Evolutionary conservation across 1,139 yeast genomes (phyloP).

Genomic region (Lodderomyces theae): DNA sequence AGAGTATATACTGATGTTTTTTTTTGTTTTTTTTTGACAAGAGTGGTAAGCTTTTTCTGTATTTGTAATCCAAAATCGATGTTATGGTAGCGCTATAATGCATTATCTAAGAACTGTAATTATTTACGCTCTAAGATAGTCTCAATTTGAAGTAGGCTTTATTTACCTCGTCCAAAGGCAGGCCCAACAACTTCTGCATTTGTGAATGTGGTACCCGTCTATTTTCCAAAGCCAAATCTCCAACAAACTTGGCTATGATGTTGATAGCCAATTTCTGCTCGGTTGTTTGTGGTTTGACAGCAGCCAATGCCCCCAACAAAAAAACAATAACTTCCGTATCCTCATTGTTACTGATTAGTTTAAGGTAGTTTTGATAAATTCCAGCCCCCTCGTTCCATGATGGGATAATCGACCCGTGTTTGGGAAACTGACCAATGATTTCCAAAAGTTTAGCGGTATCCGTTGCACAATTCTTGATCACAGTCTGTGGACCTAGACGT

Average conservation of each 20-base stretch:
- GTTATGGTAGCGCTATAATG: not conserved
- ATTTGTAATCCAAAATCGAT: not conserved
- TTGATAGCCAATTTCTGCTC: conserved; percentile 46
- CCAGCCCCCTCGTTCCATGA: conserved; percentile 66
- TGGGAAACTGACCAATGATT: conserved; percentile 49
- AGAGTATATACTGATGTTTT: not conserved
- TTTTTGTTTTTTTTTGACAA: not conserved
- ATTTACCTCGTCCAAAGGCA: conserved; percentile 51
- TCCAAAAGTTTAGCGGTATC: conserved; percentile 33
- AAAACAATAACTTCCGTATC: conserved; percentile 18
- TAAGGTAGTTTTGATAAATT: conserved; percentile 48
- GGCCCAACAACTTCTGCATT: conserved; percentile 25
- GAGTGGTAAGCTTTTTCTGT: not conserved
- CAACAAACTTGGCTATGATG: conserved; percentile 50
- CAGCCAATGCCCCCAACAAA: conserved; percentile 46
- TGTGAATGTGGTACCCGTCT: conserved; percentile 16
- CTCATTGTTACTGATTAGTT: conserved; percentile 21
- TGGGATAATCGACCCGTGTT: conserved; percentile 37
- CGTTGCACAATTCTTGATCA: conserved; percentile 44
- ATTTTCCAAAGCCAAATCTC: conserved; percentile 34
- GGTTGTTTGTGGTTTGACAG: conserved; percentile 27
- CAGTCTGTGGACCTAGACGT: conserved; percentile 67
- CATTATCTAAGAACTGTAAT: not conserved
- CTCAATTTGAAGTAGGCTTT: conserved; percentile 30
- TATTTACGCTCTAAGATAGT: not conserved